A percentile compares a stretch with the other conserved stretches of the same genome.
phyloP scores from a whole-genome alignment of 495 filamentous ascomycete species.

The Penicillium paxilli region DNA sequence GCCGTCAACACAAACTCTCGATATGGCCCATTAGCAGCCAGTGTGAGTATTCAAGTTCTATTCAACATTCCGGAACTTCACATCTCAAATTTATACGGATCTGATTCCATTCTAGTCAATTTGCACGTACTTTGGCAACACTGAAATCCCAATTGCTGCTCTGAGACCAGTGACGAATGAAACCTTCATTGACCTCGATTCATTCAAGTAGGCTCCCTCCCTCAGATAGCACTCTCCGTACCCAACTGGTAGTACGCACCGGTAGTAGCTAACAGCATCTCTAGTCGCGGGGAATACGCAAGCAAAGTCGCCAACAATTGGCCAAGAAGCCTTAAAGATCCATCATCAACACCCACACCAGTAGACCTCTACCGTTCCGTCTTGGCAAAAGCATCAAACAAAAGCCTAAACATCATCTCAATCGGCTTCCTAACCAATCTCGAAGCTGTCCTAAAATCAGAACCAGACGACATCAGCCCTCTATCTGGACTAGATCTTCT shows the following conservation, averaged over 20 bases:
- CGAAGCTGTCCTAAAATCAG: not conserved
- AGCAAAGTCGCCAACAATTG: conserved; percentile 1
- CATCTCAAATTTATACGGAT: not conserved
- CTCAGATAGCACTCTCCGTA: no score
- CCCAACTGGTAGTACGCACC: no score
- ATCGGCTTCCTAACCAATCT: conserved; percentile 1
- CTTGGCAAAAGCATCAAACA: not conserved
- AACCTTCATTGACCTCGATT: not conserved
- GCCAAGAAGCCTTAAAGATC: conserved; percentile 1
- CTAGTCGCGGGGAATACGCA: conserved; percentile 1
- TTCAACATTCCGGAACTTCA: not conserved
- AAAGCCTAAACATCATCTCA: conserved; percentile 3
- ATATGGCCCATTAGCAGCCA: not conserved
- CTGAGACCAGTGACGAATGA: conserved; percentile 2
- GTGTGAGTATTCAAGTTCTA: not conserved
- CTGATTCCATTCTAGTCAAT: not conserved
- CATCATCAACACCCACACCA: not conserved
- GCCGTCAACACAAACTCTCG: conserved; percentile 1
- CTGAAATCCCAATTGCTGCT: not conserved
- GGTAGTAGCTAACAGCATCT: not conserved
- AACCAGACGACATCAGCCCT: not conserved
- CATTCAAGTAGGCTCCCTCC: not conserved
- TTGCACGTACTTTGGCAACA: conserved; percentile 1
- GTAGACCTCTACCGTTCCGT: not conserved
- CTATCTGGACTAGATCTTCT: not conserved